Evolutionary conservation across 331 rosid genomes (phyloP).

Genomic region (Rhamnella rubrinervis): DNA sequence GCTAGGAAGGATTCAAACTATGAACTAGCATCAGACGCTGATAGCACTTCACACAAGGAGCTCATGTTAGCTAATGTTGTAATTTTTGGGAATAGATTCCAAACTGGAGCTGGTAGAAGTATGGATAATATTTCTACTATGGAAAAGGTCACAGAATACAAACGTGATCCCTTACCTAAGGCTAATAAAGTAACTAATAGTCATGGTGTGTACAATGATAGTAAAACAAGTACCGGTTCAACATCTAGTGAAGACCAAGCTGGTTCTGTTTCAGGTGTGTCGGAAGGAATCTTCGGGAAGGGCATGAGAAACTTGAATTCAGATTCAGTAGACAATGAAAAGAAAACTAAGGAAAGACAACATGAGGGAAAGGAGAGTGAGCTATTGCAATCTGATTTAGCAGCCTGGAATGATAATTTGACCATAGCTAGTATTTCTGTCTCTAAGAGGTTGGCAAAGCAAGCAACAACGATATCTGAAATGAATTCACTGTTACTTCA

Average conservation of each 20-base stretch:
- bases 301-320: conserved; percentile 22
- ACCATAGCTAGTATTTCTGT: conserved; percentile 24
- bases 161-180: background rate
- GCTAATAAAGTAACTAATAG: conserved; percentile 9
- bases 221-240: conserved; percentile 6
- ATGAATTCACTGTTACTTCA: conserved; percentile 51
- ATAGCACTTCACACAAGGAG: conserved; percentile 3
- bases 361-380: conserved; percentile 25
- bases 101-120: conserved; percentile 18
- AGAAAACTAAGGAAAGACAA: conserved; percentile 19
- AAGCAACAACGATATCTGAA: conserved; percentile 43
- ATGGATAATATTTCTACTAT: conserved; percentile 10
- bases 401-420: conserved; percentile 16
- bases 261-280: conserved; percentile 20
- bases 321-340: conserved; percentile 18
- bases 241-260: conserved; percentile 13
- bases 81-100: conserved; percentile 8
- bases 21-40: conserved; percentile 24
- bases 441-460: conserved; percentile 37
- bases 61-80: conserved; percentile 19
- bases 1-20: conserved; percentile 23
- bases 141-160: conserved; percentile 7
- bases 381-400: conserved; percentile 21
- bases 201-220: background rate
- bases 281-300: conserved; percentile 20